Base-by-base conservation (phyloP, 257 asterid genomes). In the Rhazya stricta region DNA sequence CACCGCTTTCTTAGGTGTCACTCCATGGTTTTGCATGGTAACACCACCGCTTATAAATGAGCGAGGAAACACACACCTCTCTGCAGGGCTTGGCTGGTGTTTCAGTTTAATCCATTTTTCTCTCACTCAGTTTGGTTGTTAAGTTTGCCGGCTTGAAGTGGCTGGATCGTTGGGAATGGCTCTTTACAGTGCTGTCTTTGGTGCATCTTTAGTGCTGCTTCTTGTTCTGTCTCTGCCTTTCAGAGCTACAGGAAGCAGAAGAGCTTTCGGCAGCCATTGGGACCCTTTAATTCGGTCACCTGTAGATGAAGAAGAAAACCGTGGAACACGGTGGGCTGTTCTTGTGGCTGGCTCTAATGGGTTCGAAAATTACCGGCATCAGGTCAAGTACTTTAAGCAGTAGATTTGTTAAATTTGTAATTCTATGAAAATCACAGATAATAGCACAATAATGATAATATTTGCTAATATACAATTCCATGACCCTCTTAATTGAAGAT, bases 321-420 rank as follows among this genome's bases (percentile, higher is more conserved):
- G 77, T 21, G 86, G 83, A 42, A 90, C 96, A 8, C 81, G 81
- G 46, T 94, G 98, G 98, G 98, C 97, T 74, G 90, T 94, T 81
- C 95, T 94, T 67, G 95, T 94, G 12, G 98, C 98, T 1, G 98
- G 98, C 51, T 94, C 98, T 0, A 88, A 79, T 16, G 98, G 98
- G 3, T 90, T 77, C 29, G 92, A 87, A 23, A 94, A 94, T 67
- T 94, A 94, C 54, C 91, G 98, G 15, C 98, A 94, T 79, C 98
- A 94, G 97, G 98, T 89, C 4, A 2, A 36, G 18, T 51, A 19
- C 60, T 32, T 5, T 46, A 46, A 79, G 25, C 62, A 29, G 30
- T 51, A 46, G 74, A n/a, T 27, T 25, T 25, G 10, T 25, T 25
- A 5, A 21, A 4, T 51, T 51, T 51, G 25, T 27, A 51, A 9